Percentiles rank a stretch among this genome's conserved stretches.
These are phyloP conservation scores for Knufia petricola DNA, from an alignment of 2,329 filamentous ascomycete species.

Conservation along the genomic window DNA sequence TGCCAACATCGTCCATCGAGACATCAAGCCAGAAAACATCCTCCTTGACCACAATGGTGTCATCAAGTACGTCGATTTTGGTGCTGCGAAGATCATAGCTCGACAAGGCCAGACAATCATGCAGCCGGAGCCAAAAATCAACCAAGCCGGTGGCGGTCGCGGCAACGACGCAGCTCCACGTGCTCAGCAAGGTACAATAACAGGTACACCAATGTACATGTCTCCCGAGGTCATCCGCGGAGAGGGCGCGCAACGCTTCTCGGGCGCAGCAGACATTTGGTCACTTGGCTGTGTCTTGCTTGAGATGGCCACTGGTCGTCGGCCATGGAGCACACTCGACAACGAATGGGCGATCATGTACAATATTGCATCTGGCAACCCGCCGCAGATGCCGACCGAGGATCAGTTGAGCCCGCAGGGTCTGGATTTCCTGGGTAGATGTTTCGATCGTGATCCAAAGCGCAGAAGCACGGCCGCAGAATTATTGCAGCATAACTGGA, in stretches of 20 bases:
- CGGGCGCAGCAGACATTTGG: constrained; percentile 85
- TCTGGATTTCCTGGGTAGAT: constrained; percentile 77
- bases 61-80: constrained; percentile 98
- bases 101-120: constrained; percentile 82
- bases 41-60: constrained; percentile 94
- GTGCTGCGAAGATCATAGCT: constrained; percentile 92
- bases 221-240: constrained; percentile 97
- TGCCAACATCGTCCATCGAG: constrained; percentile 82
- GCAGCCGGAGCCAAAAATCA: constrained; percentile 47
- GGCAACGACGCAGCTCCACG: constrained; percentile 12
- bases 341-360: constrained; percentile 99
- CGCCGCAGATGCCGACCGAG: constrained; percentile 67
- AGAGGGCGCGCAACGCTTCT: constrained; percentile 36
- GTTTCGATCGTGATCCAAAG: constrained; percentile 75
- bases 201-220: constrained; percentile 99
- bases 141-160: constrained; percentile 22
- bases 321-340: constrained; percentile 90
- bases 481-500: constrained; percentile 89
- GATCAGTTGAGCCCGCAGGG: constrained; percentile 80
- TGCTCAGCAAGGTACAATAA: constrained; percentile 73
- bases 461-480: constrained; percentile 75
- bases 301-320: constrained; percentile 91
- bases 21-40: constrained; percentile 98
- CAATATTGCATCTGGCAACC: constrained; percentile 95
- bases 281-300: constrained; percentile 92